Evolutionary conservation across 2,329 filamentous ascomycete genomes (phyloP), one percentile per base, ranked within the genome.

Genomic region (Aureobasidium sp.): DNA sequence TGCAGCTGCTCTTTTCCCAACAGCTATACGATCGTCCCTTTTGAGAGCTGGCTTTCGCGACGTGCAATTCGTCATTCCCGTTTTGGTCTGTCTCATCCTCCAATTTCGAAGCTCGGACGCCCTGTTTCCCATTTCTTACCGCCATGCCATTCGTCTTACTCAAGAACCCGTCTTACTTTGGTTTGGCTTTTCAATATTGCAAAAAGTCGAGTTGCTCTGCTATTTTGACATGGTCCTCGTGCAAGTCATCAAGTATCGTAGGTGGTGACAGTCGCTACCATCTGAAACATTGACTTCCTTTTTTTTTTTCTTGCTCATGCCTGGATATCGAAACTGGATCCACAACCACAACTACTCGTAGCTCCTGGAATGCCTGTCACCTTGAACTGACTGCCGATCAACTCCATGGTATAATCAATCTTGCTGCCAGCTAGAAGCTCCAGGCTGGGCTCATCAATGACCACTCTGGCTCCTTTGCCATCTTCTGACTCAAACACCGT

Each of bases 341-440:
- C 94, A 75, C 94, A 99, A 1, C 94, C 94, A 78, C 94, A 99
- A 73, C 90, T 96, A 75, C 92, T 97, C 62, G 89, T 91, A 5
- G 94, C 94, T 44, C 86, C 80, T 0, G 94, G 94, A 71, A 97
- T 99, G 69, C 96, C 92, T 64, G 91, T 87, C 70, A 99, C 91
- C 80, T 96, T 96, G 76, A 99, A 99, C 77, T 97, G 92, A 70
- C 87, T 90, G 30, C 89, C 89, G 71, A 97, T 97, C 76, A 99
- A 79, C 78, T 97, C 94, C 83, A 89, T 94, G 0, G 92, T 97
- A 71, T 92, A 99, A 72, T 99, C 94, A 41, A 99, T 87, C 73
- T 92, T 97, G 77, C 92, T 97, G 10, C 93, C 94, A 71, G 91
- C 92, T 62, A 99, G 76, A 59, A 99, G 76, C 66, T 96, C 91